A percentile compares a stretch with the other conserved stretches of the same genome.
Evolutionary conservation across 2,329 filamentous ascomycete species (phyloP).

Genomic region (Amylocarpus encephaloides): DNA sequence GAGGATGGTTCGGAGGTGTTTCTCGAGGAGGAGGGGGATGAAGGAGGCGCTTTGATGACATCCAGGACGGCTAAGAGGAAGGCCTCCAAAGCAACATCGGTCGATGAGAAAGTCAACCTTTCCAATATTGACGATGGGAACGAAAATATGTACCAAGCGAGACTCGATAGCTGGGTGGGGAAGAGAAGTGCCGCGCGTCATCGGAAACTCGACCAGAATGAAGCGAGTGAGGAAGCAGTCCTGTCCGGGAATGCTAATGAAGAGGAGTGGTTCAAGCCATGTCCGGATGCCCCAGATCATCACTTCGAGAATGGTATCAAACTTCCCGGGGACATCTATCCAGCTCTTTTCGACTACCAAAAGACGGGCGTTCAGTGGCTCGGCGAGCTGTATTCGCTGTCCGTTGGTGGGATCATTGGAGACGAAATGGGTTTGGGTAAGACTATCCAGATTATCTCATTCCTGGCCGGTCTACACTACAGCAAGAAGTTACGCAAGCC

Average conservation of each 20-base stretch:
- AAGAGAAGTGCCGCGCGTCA: slow-evolving; percentile 54
- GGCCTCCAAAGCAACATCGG: slow-evolving; percentile 20
- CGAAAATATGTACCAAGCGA: slow-evolving; percentile 69
- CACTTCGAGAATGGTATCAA: slow-evolving; percentile 65
- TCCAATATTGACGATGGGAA: slow-evolving; percentile 75
- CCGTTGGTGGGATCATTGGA: slow-evolving; percentile 88
- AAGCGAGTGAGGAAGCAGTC: slow-evolving; percentile 36
- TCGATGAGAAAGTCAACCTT: slow-evolving; percentile 31
- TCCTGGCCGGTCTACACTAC: slow-evolving; percentile 81
- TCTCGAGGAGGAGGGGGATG: slow-evolving; percentile 24
- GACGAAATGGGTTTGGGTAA: slow-evolving; percentile 99
- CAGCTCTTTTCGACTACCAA: slow-evolving; percentile 91
- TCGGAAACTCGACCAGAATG: slow-evolving; percentile 32
- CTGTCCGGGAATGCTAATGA: slow-evolving; percentile 37
- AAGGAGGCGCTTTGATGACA: slow-evolving; percentile 35
- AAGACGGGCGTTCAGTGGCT: slow-evolving; percentile 97
- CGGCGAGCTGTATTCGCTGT: slow-evolving; percentile 81
- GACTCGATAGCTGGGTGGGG: slow-evolving; percentile 69
- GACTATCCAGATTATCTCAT: slow-evolving; percentile 66
- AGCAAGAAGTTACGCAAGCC: slow-evolving; percentile 79
- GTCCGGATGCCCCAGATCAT: slow-evolving; percentile 74
- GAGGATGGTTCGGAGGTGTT: slow-evolving; percentile 25
- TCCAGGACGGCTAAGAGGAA: slow-evolving; percentile 36
- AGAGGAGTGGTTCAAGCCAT: slow-evolving; percentile 77
- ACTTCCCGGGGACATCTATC: slow-evolving; percentile 87